phyloP scores from a whole-genome alignment of 1,139 yeast genomes.

The Candida sanyaensis region DNA sequence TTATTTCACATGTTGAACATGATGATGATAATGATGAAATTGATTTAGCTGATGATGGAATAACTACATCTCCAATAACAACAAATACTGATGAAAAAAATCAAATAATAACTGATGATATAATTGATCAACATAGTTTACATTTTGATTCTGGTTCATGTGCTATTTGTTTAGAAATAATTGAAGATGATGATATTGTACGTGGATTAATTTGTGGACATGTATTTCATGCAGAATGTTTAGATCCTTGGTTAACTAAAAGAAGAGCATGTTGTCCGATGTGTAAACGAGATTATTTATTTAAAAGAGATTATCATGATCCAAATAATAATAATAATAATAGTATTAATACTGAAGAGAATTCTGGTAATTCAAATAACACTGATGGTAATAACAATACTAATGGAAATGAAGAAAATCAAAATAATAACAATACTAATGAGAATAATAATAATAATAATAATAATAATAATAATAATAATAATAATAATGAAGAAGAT shows the following conservation, averaged over 20 bases:
- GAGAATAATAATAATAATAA: slow-evolving; percentile 6
- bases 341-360: slow-evolving; percentile 3
- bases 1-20: background rate
- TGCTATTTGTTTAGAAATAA: slow-evolving; percentile 74
- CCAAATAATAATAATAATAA: background rate
- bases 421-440: slow-evolving; percentile 18
- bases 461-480: slow-evolving; percentile 4
- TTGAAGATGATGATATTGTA: slow-evolving; percentile 64
- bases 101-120: background rate
- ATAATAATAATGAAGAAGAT: slow-evolving; percentile 13
- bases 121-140: slow-evolving; percentile 25
- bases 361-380: slow-evolving; percentile 11
- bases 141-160: slow-evolving; percentile 75
- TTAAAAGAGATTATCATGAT: slow-evolving; percentile 25
- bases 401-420: slow-evolving; percentile 13
- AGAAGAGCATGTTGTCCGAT: slow-evolving; percentile 83
- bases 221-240: slow-evolving; percentile 76
- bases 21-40: background rate
- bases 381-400: slow-evolving; percentile 4
- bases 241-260: slow-evolving; percentile 80
- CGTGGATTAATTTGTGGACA: slow-evolving; percentile 83
- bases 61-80: background rate
- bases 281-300: slow-evolving; percentile 73
- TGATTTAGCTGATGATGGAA: background rate
- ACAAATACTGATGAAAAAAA: background rate